A percentile compares a stretch with the other conserved stretches of the same genome.
Conservation (phyloP, 75 land plant genomes). For the Picea sitchensis region DNA sequence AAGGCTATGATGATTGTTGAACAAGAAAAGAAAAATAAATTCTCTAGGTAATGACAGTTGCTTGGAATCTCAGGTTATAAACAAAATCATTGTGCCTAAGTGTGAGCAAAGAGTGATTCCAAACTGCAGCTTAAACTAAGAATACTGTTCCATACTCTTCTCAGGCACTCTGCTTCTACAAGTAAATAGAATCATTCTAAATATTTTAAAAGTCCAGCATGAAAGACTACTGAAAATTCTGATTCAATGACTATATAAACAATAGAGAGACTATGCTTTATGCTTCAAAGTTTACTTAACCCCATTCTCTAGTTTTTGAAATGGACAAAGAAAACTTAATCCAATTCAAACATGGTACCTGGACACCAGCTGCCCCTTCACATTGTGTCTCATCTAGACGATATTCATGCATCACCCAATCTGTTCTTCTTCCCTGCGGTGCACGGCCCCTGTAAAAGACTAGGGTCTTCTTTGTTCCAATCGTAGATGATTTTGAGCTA, state of each 20-base stretch:
- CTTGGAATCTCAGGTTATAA: too few species aligned
- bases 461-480: conserved; percentile 34
- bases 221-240: background rate
- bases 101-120: too few species aligned
- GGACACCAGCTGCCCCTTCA: background rate
- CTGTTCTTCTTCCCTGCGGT: conserved; percentile 24
- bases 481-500: background rate
- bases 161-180: too few species aligned
- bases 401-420: conserved; percentile 16
- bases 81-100: too few species aligned
- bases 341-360: background rate
- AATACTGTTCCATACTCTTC: too few species aligned
- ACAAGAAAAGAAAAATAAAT: too few species aligned
- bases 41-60: too few species aligned
- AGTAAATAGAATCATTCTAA: background rate
- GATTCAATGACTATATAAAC: background rate
- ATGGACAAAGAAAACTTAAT: background rate
- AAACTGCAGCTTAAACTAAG: too few species aligned
- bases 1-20: too few species aligned
- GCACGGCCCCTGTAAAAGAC: conserved; percentile 37
- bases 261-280: background rate
- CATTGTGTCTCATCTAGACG: conserved; percentile 9
- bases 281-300: background rate
- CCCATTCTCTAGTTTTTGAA: background rate
- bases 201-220: background rate